Percentiles rank a stretch among this genome's conserved stretches.
Conservation (phyloP, 2,329 filamentous ascomycete species). For the Fusarium siculi region DNA sequence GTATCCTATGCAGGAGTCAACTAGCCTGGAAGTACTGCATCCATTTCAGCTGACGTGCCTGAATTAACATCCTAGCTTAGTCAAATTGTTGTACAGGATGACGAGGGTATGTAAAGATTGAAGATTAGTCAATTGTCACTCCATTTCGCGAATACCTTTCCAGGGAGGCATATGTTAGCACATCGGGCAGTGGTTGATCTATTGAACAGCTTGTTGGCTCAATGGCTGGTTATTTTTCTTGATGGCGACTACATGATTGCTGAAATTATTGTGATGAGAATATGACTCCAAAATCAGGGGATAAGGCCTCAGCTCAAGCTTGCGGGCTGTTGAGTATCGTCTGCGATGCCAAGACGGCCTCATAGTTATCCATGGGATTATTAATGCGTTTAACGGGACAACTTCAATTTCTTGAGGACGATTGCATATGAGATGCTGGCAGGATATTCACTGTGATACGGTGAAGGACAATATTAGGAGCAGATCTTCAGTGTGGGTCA, state of each 20-base stretch:
- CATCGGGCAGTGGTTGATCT: neutral
- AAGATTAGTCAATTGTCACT: neutral
- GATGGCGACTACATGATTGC: neutral
- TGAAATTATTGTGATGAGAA: neutral
- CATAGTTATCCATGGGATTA: neutral
- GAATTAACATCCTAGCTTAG: constrained; percentile 22
- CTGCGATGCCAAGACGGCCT: neutral
- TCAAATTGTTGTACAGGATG: constrained; percentile 35
- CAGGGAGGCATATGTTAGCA: neutral
- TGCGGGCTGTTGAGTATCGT: neutral
- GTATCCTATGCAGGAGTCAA: constrained; percentile 23
- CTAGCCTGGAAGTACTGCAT: constrained; percentile 35
- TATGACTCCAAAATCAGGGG: no score
- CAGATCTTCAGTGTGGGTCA: neutral
- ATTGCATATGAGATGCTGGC: constrained; percentile 13
- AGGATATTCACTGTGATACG: constrained; percentile 5
- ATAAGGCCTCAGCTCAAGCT: neutral
- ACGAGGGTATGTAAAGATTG: constrained; percentile 11
- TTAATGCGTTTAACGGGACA: neutral
- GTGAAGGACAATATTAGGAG: constrained; percentile 15
- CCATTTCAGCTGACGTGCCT: constrained; percentile 25
- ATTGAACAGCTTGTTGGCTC: neutral
- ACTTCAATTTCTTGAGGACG: neutral
- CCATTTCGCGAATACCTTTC: neutral
- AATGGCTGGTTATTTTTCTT: no score